These are phyloP conservation scores for Gnetum montanum DNA, from an alignment of 75 land plant genomes.

Conservation along the genomic window DNA sequence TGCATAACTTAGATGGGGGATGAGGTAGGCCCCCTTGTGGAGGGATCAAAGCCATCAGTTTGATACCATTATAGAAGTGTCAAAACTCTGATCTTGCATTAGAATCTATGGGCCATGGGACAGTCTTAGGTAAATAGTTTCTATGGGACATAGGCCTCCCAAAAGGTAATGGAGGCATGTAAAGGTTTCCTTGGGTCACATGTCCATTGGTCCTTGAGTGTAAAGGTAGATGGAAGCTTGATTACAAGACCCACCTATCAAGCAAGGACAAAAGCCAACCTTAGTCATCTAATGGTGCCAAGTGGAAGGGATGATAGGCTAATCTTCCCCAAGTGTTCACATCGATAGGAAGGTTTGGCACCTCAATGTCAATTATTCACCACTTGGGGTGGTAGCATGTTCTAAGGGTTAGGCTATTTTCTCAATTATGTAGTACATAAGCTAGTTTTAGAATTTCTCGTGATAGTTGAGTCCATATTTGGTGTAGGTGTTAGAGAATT, in stretches of 20 bases:
- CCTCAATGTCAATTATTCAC: constrained; percentile 20
- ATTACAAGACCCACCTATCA: too few relatives aligned
- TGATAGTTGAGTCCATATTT: constrained; percentile 3
- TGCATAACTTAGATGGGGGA: too few relatives aligned
- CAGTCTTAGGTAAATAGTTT: constrained; percentile 17
- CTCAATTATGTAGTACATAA: background rate
- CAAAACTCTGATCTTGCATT: too few relatives aligned
- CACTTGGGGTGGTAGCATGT: constrained; percentile 8
- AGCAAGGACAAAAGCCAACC: constrained; percentile 20
- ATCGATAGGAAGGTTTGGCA: constrained; percentile 28
- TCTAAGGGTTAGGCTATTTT: constrained; percentile 5
- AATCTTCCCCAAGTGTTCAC: too few relatives aligned
- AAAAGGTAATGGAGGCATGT: constrained; percentile 20
- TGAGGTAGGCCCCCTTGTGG: too few relatives aligned
- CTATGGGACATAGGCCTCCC: constrained; percentile 27
- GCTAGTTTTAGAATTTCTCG: constrained; percentile 10
- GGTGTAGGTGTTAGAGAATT: constrained; percentile 17
- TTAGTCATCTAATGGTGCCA: too few relatives aligned
- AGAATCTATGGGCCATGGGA: too few relatives aligned
- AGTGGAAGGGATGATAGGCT: constrained; percentile 7
- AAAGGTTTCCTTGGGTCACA: too few relatives aligned
- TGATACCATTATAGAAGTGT: too few relatives aligned
- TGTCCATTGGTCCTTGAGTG: too few relatives aligned
- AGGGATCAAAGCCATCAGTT: too few relatives aligned
- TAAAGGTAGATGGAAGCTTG: too few relatives aligned